These are phyloP conservation scores for Chionographis japonica DNA, from an alignment of 106 monocot species.

Conservation along the genomic window DNA sequence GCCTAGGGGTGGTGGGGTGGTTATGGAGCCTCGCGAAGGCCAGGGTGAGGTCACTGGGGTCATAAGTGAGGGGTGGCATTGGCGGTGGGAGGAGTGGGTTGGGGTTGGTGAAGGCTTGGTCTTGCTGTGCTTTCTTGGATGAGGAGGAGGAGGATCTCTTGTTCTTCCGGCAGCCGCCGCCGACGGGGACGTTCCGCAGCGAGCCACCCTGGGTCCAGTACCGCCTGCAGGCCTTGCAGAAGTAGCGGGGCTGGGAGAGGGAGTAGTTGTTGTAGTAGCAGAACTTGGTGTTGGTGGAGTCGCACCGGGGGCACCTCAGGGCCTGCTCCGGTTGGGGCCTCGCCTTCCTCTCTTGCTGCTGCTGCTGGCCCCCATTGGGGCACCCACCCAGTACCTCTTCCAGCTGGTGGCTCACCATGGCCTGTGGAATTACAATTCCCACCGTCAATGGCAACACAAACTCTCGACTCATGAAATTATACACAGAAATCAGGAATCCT, in stretches of 20 bases:
- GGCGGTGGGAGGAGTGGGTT: slow-evolving; percentile 11
- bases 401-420: slow-evolving; percentile 26
- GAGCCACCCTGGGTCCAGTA: slow-evolving; percentile 67
- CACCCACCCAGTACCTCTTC: slow-evolving; percentile 28
- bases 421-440: slow-evolving; percentile 11
- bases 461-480: too few relatives aligned
- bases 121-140: slow-evolving; percentile 17
- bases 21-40: slow-evolving; percentile 47
- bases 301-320: slow-evolving; percentile 57
- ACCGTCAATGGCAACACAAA: too few relatives aligned
- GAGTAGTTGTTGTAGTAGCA: slow-evolving; percentile 79
- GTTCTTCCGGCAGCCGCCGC: slow-evolving; percentile 60
- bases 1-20: neutral
- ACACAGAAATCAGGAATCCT: too few relatives aligned
- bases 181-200: slow-evolving; percentile 60
- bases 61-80: slow-evolving; percentile 25
- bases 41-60: slow-evolving; percentile 36
- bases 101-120: slow-evolving; percentile 13
- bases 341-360: slow-evolving; percentile 27
- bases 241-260: slow-evolving; percentile 65
- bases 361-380: slow-evolving; percentile 6
- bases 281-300: slow-evolving; percentile 61
- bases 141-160: slow-evolving; percentile 29
- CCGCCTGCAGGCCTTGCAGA: slow-evolving; percentile 56
- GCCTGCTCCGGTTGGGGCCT: slow-evolving; percentile 41